Conservation (phyloP, 441 rosid genomes). For the Cnidoscolus chayamansa region DNA sequence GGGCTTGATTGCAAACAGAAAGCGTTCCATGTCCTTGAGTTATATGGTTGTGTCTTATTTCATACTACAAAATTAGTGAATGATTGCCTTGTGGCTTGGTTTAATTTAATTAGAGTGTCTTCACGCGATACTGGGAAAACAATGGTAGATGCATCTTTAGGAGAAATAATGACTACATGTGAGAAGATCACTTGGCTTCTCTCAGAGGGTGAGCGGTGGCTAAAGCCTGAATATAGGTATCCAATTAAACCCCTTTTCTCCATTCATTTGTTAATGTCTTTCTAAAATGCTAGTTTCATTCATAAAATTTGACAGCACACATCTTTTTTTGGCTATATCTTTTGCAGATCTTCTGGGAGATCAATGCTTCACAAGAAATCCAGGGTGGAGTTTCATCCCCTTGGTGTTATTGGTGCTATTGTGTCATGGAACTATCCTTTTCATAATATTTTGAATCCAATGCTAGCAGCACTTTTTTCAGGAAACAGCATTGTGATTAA, state of each 20-base stretch:
- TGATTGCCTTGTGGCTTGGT: conserved; percentile 14
- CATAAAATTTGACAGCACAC: background rate
- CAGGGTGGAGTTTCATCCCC: conserved; percentile 91
- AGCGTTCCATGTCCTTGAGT: conserved; percentile 9
- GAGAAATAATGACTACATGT: conserved; percentile 98
- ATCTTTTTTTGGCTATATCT: conserved; percentile 1
- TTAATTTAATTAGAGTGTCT: conserved; percentile 58
- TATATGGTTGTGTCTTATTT: conserved; percentile 9
- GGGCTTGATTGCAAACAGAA: background rate
- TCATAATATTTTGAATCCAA: conserved; percentile 94
- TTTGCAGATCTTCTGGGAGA: conserved; percentile 81
- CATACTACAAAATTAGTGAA: conserved; percentile 2
- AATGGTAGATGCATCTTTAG: conserved; percentile 97
- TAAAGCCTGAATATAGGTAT: conserved; percentile 89
- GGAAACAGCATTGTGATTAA: conserved; percentile 91
- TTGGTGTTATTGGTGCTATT: conserved; percentile 95
- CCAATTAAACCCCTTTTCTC: background rate
- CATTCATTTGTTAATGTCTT: background rate
- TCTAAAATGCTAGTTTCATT: background rate
- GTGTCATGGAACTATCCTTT: conserved; percentile 99
- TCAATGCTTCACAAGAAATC: conserved; percentile 92
- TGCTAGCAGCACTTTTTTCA: conserved; percentile 94
- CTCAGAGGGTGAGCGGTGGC: conserved; percentile 96
- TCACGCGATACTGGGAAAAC: conserved; percentile 99
- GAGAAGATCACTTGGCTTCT: conserved; percentile 99